phyloP scores from a whole-genome alignment of 495 filamentous ascomycete genomes.

The Terfezia boudieri region DNA sequence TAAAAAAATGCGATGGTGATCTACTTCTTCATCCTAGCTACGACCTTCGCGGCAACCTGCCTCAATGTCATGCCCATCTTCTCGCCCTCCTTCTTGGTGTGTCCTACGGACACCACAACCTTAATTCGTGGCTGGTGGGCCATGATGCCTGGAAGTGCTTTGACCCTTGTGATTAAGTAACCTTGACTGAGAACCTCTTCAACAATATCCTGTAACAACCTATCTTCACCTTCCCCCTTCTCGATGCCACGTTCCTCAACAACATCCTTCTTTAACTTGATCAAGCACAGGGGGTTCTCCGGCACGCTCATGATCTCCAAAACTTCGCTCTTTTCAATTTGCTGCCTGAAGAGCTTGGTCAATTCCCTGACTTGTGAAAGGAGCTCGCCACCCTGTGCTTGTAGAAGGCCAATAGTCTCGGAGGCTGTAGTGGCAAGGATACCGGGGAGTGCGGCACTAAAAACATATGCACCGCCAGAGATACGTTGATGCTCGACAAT shows the following conservation, averaged over 20 bases:
- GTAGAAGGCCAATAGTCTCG: constrained; percentile 63
- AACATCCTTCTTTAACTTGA: constrained; percentile 70
- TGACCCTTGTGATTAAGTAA: constrained; percentile 68
- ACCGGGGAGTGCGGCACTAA: constrained; percentile 80
- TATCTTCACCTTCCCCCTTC: constrained; percentile 43
- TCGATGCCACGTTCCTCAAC: constrained; percentile 40
- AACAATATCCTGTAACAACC: constrained; percentile 65
- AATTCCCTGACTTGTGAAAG: constrained; percentile 56
- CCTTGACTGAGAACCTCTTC: constrained; percentile 77
- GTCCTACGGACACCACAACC: constrained; percentile 64
- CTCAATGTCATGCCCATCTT: constrained; percentile 71
- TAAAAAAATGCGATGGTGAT: background rate
- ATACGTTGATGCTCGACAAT: constrained; percentile 92
- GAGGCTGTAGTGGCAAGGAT: constrained; percentile 86
- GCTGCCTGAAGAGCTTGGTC: constrained; percentile 55
- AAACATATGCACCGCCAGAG: constrained; percentile 73
- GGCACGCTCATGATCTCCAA: constrained; percentile 46
- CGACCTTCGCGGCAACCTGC: constrained; percentile 83
- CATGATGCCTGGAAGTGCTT: constrained; percentile 41
- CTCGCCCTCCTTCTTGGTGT: constrained; percentile 86
- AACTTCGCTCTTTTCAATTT: constrained; percentile 82
- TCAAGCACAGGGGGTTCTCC: constrained; percentile 70
- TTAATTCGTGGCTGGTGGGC: constrained; percentile 49
- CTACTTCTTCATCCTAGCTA: constrained; percentile 26
- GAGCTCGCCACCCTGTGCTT: constrained; percentile 51